A percentile compares a stretch with the other conserved stretches of the same genome.
These are phyloP conservation scores for Termitomyces sp. DNA, from an alignment of 768 basidiomycete genomes.

Conservation along the genomic window DNA sequence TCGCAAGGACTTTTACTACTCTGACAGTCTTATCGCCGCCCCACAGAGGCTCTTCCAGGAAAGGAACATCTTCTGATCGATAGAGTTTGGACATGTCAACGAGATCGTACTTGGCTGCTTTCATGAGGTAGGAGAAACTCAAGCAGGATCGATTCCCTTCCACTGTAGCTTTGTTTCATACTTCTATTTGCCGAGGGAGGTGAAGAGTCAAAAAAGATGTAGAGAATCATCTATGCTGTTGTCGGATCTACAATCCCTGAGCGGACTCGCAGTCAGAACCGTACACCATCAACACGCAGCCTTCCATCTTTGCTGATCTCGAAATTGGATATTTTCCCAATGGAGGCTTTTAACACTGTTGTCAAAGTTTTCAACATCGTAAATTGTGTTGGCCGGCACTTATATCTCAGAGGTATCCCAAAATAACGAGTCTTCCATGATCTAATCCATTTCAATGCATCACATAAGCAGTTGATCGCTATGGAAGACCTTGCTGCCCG, in stretches of 20 bases:
- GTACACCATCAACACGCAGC: no score
- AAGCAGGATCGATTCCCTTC: neutral
- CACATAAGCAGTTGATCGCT: no score
- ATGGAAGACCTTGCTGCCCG: no score
- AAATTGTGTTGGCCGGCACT: no score
- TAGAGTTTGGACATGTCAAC: neutral
- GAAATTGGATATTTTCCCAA: no score
- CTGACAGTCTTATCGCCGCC: slow-evolving; percentile 37
- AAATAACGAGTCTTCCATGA: no score
- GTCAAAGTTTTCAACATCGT: no score
- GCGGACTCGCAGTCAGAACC: no score
- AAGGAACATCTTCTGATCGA: slow-evolving; percentile 17
- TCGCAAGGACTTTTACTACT: slow-evolving; percentile 8
- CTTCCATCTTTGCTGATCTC: no score
- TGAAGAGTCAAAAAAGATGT: neutral
- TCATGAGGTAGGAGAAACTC: neutral
- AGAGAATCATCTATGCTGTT: neutral
- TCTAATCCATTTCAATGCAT: no score
- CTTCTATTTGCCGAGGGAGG: neutral
- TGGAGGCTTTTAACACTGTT: no score
- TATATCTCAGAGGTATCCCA: no score
- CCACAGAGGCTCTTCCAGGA: slow-evolving; percentile 21
- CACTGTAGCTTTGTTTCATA: neutral
- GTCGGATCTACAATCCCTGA: neutral
- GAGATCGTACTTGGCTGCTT: neutral